Conservation (phyloP, 352 stramenopile genomes). For the Achlya hypogyna region DNA sequence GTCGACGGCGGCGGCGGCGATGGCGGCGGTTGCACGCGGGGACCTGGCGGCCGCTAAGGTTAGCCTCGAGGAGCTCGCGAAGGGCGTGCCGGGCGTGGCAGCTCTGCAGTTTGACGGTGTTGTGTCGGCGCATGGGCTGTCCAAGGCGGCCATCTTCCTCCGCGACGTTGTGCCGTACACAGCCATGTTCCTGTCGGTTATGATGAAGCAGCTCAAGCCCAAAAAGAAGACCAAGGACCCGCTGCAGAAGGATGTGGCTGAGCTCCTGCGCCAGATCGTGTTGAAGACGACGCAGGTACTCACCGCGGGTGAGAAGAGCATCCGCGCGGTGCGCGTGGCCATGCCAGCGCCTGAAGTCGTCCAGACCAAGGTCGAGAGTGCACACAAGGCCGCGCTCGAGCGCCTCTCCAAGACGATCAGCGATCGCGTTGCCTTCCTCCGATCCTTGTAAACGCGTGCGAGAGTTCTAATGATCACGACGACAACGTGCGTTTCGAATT, state of each 20-base stretch:
- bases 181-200: constrained; percentile 36
- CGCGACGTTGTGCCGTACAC: constrained; percentile 51
- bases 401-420: neutral
- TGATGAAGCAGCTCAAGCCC: constrained; percentile 27
- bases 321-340: neutral
- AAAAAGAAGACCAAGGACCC: constrained; percentile 55
- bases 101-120: constrained; percentile 19
- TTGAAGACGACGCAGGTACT: neutral
- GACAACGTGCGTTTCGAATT: neutral
- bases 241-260: neutral
- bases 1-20: neutral
- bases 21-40: neutral
- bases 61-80: neutral
- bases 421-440: constrained; percentile 12
- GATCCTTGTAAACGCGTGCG: neutral
- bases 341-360: neutral
- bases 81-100: neutral
- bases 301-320: neutral
- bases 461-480: neutral
- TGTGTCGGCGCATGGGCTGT: constrained; percentile 45
- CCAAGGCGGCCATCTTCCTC: constrained; percentile 40
- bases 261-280: neutral
- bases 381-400: neutral
- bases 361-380: constrained; percentile 4
- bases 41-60: neutral